Conservation (phyloP, 1,284 basidiomycete species). For the Abortiporus biennis region DNA sequence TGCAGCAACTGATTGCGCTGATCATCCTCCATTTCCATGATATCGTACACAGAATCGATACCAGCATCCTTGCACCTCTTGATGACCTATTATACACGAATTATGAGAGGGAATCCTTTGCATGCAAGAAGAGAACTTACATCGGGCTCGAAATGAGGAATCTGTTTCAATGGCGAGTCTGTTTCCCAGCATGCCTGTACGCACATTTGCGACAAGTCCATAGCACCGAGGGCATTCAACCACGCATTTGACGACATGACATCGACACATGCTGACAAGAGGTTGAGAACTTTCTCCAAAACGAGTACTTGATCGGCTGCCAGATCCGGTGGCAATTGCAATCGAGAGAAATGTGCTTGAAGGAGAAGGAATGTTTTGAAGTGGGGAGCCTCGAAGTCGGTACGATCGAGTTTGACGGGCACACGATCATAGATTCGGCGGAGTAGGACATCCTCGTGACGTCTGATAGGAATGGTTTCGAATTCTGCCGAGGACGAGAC, state of each 20-base stretch:
- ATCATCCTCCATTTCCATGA: conserved; percentile 96
- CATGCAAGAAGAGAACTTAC: conserved; percentile 31
- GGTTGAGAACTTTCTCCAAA: conserved; percentile 85
- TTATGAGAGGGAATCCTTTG: not conserved
- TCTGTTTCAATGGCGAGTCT: conserved; percentile 90
- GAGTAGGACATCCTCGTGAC: conserved; percentile 81
- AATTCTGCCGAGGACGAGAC: conserved; percentile 96
- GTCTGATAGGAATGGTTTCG: conserved; percentile 89
- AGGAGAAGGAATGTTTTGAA: conserved; percentile 98
- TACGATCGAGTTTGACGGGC: conserved; percentile 85
- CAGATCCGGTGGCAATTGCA: conserved; percentile 89
- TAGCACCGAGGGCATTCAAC: conserved; percentile 91
- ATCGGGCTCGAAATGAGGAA: conserved; percentile 91
- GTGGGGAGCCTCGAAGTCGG: conserved; percentile 89
- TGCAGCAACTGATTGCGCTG: conserved; percentile 77
- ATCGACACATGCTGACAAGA: conserved; percentile 92
- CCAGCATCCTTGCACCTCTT: conserved; percentile 79
- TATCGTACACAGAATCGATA: conserved; percentile 87
- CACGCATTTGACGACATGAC: conserved; percentile 97
- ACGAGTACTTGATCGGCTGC: conserved; percentile 87
- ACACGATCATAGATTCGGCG: conserved; percentile 94
- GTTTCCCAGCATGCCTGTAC: conserved; percentile 98
- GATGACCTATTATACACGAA: conserved; percentile 47
- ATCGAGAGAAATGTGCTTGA: conserved; percentile 94
- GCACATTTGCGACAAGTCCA: conserved; percentile 99